Conservation (phyloP, 2,329 filamentous ascomycete species). For the Arthrobotrys megalospora region DNA sequence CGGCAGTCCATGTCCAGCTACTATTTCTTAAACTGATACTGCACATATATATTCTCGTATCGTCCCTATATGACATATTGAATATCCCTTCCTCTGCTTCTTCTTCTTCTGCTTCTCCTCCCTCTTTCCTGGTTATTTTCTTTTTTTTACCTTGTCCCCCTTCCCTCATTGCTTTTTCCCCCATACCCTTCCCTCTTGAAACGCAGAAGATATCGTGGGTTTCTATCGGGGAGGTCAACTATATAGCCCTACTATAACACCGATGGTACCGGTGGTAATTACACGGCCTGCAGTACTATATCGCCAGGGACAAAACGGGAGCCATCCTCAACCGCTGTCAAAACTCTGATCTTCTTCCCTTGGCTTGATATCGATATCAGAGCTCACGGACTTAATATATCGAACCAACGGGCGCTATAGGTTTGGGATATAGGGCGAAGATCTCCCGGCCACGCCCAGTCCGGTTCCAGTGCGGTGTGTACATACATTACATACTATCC, state of each 20-base stretch:
- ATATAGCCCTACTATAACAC: slow-evolving; percentile 59
- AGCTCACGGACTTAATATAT: slow-evolving; percentile 40
- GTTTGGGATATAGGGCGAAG: slow-evolving; percentile 59
- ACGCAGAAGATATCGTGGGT: slow-evolving; percentile 52
- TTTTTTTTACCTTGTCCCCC: slow-evolving; percentile 12
- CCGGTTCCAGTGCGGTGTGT: too few species aligned
- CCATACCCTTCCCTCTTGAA: slow-evolving; percentile 52
- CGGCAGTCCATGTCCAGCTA: neutral
- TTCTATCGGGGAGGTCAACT: slow-evolving; percentile 54
- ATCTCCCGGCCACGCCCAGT: slow-evolving; percentile 54
- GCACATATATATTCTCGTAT: slow-evolving; percentile 9
- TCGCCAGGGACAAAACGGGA: slow-evolving; percentile 60
- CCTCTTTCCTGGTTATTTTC: slow-evolving; percentile 16
- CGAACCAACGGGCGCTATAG: slow-evolving; percentile 35
- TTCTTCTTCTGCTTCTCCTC: slow-evolving; percentile 26
- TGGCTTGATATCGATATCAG: slow-evolving; percentile 42
- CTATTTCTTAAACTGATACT: neutral
- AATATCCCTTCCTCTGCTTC: slow-evolving; percentile 10
- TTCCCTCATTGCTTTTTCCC: slow-evolving; percentile 26
- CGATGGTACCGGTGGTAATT: slow-evolving; percentile 61
- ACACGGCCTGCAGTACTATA: slow-evolving; percentile 55
- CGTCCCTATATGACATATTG: slow-evolving; percentile 43
- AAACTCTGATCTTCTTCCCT: slow-evolving; percentile 54
- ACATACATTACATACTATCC: too few species aligned
- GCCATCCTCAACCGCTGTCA: slow-evolving; percentile 56